Conservation (phyloP, 371 early-diverging fungal species). For the Mucor irregularis region DNA sequence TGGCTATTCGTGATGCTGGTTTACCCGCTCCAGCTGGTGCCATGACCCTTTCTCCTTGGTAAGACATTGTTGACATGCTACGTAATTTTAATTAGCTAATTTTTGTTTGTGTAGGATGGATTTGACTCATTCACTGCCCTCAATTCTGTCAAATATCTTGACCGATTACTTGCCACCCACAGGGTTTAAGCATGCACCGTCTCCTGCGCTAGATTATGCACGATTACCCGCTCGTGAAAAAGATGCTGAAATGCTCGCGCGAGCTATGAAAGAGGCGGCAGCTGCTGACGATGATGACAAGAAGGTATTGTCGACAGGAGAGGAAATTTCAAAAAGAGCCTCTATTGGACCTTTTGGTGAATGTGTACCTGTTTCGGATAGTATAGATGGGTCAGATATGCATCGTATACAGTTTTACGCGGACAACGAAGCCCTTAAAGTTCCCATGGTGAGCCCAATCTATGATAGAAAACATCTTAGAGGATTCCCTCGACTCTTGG, state of each 20-base stretch:
- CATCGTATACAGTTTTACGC: slow-evolving; percentile 61
- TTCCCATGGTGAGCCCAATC: slow-evolving; percentile 54
- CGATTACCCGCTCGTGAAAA: slow-evolving; percentile 24
- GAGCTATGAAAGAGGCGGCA: slow-evolving; percentile 6
- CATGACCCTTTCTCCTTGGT: slow-evolving; percentile 50
- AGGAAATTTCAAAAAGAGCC: slow-evolving; percentile 1
- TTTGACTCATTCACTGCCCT: slow-evolving; percentile 66
- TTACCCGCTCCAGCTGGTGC: slow-evolving; percentile 54
- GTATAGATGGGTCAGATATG: slow-evolving; percentile 26
- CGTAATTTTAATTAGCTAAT: slow-evolving; percentile 16
- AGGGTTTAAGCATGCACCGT: slow-evolving; percentile 50
- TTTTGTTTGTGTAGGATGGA: slow-evolving; percentile 41
- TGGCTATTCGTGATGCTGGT: slow-evolving; percentile 54
- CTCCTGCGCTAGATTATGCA: slow-evolving; percentile 39
- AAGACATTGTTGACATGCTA: slow-evolving; percentile 12
- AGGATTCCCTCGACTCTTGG: slow-evolving; percentile 44
- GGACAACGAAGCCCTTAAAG: slow-evolving; percentile 42
- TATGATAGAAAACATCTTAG: slow-evolving; percentile 39
- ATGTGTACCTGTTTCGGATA: slow-evolving; percentile 10
- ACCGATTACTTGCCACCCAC: slow-evolving; percentile 65
- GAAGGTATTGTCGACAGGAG: slow-evolving; percentile 1
- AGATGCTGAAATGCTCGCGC: slow-evolving; percentile 1
- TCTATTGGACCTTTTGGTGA: slow-evolving; percentile 40
- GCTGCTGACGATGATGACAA: background rate
- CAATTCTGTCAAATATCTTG: slow-evolving; percentile 53